Base-by-base conservation (phyloP, 2,329 filamentous ascomycete species). In the Nothomitra cinnamomea region DNA sequence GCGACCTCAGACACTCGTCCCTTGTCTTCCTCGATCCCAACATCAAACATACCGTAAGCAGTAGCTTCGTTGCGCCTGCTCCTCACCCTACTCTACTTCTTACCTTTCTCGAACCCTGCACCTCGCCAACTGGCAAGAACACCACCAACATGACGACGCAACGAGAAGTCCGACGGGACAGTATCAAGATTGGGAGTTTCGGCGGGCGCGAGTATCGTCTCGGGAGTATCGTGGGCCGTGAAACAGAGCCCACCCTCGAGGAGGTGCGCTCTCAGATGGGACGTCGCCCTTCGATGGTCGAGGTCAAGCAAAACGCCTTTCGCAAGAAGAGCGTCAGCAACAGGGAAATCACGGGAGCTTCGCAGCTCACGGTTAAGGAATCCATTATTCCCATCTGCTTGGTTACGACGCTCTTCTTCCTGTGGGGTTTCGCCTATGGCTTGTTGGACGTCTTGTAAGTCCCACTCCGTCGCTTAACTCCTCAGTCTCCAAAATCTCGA, bases 381-480 rank as follows among this genome's bases (percentile, higher is more conserved):
- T 71, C 69, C 57, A 60, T 72, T 36, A 67, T 64, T 58, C 70
- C 70, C 2, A 61, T 72, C 51, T 61, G 64, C 6, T 61, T 69
- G 24, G 72, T 75, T 19, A 75, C 72, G 0, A 65, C 71, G 22
- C 62, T 75, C 13, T 74, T 74, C 62, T 73, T 73, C 59, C 64
- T 77, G 53, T 78, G 75, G 75, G 74, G 71, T 3, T 72, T 73
- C 53, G 69, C 70, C 28, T 73, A 73, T 60, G 70, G 71, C n/a
- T 58, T 75, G 57, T 61, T 71, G 32, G 71, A 74, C 61, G 71
- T 71, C 2, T 61, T 75, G 49, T 45, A 12, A 19, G 42, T 41
- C 17, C 38, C 15, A n/a, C 17, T 19, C 38, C 15, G 5, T 19
- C 15, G 5, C 38, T 5, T 41, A n/a, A 5, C 15, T 41, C 17